Base-by-base conservation (phyloP, 176 grass and related monocot genomes). In the Phoenix dactylifera region DNA sequence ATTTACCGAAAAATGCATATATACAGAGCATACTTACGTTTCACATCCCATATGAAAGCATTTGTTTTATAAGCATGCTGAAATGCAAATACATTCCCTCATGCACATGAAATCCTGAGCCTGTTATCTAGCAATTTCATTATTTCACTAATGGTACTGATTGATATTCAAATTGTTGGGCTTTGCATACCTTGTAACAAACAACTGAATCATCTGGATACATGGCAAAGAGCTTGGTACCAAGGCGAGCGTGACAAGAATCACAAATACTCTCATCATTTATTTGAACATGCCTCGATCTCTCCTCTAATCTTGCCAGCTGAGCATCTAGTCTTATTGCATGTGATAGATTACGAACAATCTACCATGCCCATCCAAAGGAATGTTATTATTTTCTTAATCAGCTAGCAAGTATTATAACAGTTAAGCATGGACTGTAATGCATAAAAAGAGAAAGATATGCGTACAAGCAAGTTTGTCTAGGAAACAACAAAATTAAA, bases 181-280 rank as follows among this genome's bases (percentile, higher is more conserved):
- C 39, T 54, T 44, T 74, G 54, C 70, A 25, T 63, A 97, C 92
- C 81, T 88, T 88, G 75, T 97, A 97, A 72, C 92, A 97, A 24
- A 97, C 86, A 60, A 97, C 84, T 1, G 92, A 90, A 25, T 97
- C 86, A 16, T 97, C 75, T 66, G 92, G 92, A 70, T 91, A 97
- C 92, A 97, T 97, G 14, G 82, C 92, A 72, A 97, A 97, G 7
- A 97, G 72, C 80, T 97, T 97, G 57, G 92, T 97, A 55, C 92
- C 92, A 4, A 97, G 84, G 17, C 83, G 87, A 52, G 92, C 78
- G 30, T 74, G 59, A 60, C 92, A 97, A 35, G 92, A 97, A 76
- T 83, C 81, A 0, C 92, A 97, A 19, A 85, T 85, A 39, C 83
- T 97, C 69, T 97, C 92, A 4, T 97, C 92, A 23, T 82, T 97